Base-by-base conservation (phyloP, 73 alveolate species). In the Paramecium caudatum region DNA sequence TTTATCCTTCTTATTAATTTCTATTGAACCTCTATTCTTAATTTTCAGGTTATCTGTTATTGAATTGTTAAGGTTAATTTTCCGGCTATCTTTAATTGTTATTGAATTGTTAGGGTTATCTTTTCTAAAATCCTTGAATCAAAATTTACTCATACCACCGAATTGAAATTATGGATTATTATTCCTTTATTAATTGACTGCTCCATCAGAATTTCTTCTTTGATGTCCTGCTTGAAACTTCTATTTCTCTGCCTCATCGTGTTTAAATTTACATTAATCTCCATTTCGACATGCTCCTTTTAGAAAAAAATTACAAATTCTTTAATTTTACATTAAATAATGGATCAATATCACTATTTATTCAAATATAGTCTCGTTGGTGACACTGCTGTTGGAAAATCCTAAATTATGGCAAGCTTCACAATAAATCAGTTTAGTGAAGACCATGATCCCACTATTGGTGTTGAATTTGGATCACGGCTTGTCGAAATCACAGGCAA, bases 401-500 rank as follows among this genome's bases (percentile, higher is more conserved):
- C 92, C 6, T 82, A 94, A 33, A 43, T 93, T 2, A 46, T 91
- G 25, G 85, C 91, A 7, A 90, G 91, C 43, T 93, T 80, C 34
- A 93, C 94, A 32, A 95, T 91, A 32, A 83, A 91, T 10, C 81
- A 63, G 55, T 93, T 93, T 81, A 74, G 49, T 27, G 94, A 74
- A 27, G 91, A 82, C 34, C 95, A 93, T 47, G 96, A 93, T 46
- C 43, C 91, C 45, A 93, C 96, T 39, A 93, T 93, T 36, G 96
- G 96, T 15, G 96, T 93, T 8, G 96, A 93, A 43, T 93, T 91
- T 82, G 96, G 96, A 17, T 45, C 91, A 25, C 48, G 65, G 32
- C 39, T 90, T 23, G n/a, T 93, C 27, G 55, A 91, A 43, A 25
- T 93, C 45, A 47, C 81, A 50, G 94, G 83, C 19, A 90, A 90